Conservation (phyloP, 805 yeast species). For the Suhomyces faveliae region DNA sequence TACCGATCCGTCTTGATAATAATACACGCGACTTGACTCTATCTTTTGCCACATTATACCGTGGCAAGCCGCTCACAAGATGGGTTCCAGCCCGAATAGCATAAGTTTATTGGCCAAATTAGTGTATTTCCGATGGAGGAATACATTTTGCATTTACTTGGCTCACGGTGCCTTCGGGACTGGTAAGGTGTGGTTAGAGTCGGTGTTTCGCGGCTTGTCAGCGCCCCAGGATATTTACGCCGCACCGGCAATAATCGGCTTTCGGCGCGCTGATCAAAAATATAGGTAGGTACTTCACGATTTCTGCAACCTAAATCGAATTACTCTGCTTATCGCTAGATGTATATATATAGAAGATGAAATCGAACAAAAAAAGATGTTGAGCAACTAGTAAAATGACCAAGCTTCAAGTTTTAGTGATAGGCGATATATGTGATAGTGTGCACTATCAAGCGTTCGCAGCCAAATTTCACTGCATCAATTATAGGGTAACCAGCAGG, state of each 20-base stretch:
- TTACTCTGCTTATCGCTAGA: background rate
- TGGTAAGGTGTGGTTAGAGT: background rate
- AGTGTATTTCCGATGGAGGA: no score
- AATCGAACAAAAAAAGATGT: background rate
- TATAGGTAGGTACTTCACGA: background rate
- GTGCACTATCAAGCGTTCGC: conserved; percentile 17
- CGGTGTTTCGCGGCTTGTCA: background rate
- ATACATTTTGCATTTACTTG: no score
- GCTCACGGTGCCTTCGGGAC: background rate
- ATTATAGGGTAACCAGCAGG: conserved; percentile 15
- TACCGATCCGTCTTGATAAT: no score
- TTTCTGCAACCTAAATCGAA: background rate
- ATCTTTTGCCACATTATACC: background rate
- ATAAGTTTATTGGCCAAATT: background rate
- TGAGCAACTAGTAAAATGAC: conserved; percentile 5
- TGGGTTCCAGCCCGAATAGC: background rate
- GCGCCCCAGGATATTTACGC: background rate
- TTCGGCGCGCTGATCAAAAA: background rate
- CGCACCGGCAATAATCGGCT: background rate
- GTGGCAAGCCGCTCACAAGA: background rate
- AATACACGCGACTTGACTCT: no score
- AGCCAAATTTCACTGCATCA: conserved; percentile 19
- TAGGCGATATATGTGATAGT: conserved; percentile 20
- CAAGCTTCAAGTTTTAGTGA: conserved; percentile 20
- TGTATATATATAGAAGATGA: background rate